phyloP scores from a whole-genome alignment of 1,284 basidiomycete genomes.

The Puccinia polysora region DNA sequence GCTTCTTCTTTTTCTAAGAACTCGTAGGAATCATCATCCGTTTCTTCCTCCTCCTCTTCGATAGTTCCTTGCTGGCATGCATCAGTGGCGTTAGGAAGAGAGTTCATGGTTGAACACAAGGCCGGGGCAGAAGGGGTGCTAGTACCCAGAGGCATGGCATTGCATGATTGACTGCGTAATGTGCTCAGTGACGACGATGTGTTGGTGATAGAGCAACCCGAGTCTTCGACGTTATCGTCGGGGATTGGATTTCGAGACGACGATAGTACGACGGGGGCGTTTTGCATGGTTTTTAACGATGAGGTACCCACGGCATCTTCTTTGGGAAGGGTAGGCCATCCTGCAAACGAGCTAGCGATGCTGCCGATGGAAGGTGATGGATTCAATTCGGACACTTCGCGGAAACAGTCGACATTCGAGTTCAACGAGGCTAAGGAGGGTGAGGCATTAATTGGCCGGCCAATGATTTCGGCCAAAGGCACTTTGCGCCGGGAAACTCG shows the following conservation, averaged over 20 bases:
- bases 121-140: neutral
- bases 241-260: too few relatives aligned
- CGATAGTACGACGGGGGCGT: too few relatives aligned
- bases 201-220: constrained; percentile 16
- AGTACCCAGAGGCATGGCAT: neutral
- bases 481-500: constrained; percentile 25
- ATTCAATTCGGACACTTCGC: constrained; percentile 1
- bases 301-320: too few relatives aligned
- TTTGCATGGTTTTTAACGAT: too few relatives aligned
- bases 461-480: constrained; percentile 35
- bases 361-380: constrained; percentile 17
- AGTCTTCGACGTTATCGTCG: constrained; percentile 11
- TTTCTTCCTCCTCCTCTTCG: constrained; percentile 20
- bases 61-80: constrained; percentile 10
- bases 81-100: constrained; percentile 9
- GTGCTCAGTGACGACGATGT: constrained; percentile 28
- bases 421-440: constrained; percentile 16
- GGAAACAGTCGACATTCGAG: neutral
- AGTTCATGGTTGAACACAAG: neutral
- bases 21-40: constrained; percentile 29
- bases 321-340: neutral
- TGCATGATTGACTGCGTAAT: constrained; percentile 13
- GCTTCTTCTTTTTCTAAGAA: constrained; percentile 31
- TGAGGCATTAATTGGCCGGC: constrained; percentile 22
- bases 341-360: constrained; percentile 9